These are phyloP conservation scores for Cercospora zeae-maydis DNA, from an alignment of 2,329 filamentous ascomycete genomes.

Conservation along the genomic window DNA sequence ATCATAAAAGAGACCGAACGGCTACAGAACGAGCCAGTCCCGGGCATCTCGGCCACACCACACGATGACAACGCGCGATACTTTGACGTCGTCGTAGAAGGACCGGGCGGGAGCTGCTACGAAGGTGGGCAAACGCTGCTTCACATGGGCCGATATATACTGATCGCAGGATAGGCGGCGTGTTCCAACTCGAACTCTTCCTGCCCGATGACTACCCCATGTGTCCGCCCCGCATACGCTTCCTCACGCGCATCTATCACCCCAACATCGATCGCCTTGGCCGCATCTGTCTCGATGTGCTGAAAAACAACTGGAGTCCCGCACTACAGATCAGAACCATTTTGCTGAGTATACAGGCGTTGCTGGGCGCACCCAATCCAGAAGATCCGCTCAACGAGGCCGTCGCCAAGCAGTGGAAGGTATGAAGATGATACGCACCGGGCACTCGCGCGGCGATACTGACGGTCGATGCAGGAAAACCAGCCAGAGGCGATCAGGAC, in stretches of 20 bases:
- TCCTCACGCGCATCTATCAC: constrained; percentile 98
- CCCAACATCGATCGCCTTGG: constrained; percentile 98
- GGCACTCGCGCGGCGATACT: background rate
- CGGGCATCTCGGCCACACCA: constrained; percentile 90
- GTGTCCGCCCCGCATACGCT: constrained; percentile 97
- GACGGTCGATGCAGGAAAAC: constrained; percentile 58
- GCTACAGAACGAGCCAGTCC: constrained; percentile 92
- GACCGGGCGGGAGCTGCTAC: constrained; percentile 87
- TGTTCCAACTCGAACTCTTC: constrained; percentile 97
- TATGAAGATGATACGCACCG: constrained; percentile 12
- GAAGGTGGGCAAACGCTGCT: constrained; percentile 61
- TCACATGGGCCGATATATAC: background rate
- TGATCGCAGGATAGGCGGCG: constrained; percentile 54
- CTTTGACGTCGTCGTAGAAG: constrained; percentile 96
- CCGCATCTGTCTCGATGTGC: constrained; percentile 91
- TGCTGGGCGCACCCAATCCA: constrained; percentile 93
- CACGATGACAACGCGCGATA: constrained; percentile 97
- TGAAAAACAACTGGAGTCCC: constrained; percentile 99
- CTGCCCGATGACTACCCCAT: constrained; percentile 98
- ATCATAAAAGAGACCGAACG: constrained; percentile 99
- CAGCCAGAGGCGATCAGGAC: constrained; percentile 89
- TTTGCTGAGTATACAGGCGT: constrained; percentile 94
- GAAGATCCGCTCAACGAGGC: constrained; percentile 98
- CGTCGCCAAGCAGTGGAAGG: constrained; percentile 94
- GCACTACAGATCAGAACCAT: constrained; percentile 97